Base-by-base conservation (phyloP, 176 grass and related monocot species). In the Secale cereale region DNA sequence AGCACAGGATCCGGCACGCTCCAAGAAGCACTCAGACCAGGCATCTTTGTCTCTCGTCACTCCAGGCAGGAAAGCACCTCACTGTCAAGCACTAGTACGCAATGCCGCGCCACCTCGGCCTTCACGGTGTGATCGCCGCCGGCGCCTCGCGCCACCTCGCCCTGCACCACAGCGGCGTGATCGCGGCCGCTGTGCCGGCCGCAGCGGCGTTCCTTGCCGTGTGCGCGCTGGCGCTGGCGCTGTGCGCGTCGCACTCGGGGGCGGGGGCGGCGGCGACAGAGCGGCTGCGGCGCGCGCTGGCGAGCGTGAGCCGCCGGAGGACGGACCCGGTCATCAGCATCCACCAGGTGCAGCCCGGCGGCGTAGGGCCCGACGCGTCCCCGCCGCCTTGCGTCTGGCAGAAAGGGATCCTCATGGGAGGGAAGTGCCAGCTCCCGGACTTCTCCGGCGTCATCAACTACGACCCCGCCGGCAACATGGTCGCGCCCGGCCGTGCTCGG, bases 341-440 rank as follows among this genome's bases (percentile, higher is more conserved):
- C 31, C 88, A 98, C 77, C 96, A 90, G 83, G 96, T 95, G 31
- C 87, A 95, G 80, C 85, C 87, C 22, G 91, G 88, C 70, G 32
- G 36, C 22, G 85, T 67, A 33, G 81, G 33, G 15, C 85, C 85
- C 15, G 50, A 43, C 43, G 81, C 20, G 7, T 59, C 33, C 25
- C 81, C 81, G 80, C 85, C 79, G 56, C 75, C 89, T 40, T 94
- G 92, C 81, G 85, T 97, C 8, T 97, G 94, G 94, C 94, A 97
- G 89, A 97, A 56, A 43, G 85, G 82, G 81, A 97, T 97, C 83
- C 87, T 97, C 77, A 94, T 97, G 95, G 95, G 95, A 6, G 95
- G 82, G 36, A 95, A 95, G 81, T 98, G 96, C 85, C 89, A 95
- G 80, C 90, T 98, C 46, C 96, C 96, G n/a, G 93, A 98, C 56